These are phyloP conservation scores for Boletus patriciae DNA, from an alignment of 768 basidiomycete genomes.

Conservation along the genomic window DNA sequence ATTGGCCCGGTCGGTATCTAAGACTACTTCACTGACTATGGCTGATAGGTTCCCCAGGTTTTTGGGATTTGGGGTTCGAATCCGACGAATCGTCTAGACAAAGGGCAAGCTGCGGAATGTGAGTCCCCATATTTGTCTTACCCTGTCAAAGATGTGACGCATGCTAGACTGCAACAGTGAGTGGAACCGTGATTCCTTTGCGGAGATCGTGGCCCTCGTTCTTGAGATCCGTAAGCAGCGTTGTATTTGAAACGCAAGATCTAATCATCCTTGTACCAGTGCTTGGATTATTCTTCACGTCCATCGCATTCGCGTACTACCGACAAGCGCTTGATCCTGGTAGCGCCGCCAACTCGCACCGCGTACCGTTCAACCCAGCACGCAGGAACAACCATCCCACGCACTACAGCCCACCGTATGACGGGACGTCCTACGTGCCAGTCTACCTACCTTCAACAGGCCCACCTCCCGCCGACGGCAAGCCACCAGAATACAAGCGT, in stretches of 20 bases:
- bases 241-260: not conserved
- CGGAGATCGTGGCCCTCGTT: conserved; percentile 63
- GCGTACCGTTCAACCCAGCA: conserved; percentile 40
- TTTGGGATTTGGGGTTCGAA: conserved; percentile 59
- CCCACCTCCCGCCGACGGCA: conserved; percentile 46
- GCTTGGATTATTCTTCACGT: conserved; percentile 59
- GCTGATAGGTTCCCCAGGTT: conserved; percentile 29
- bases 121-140: conserved; percentile 19
- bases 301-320: conserved; percentile 68
- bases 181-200: conserved; percentile 68
- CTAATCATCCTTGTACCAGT: conserved; percentile 37
- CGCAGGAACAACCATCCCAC: conserved; percentile 43
- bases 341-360: conserved; percentile 50
- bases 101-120: conserved; percentile 49
- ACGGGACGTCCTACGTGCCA: conserved; percentile 29
- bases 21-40: not conserved
- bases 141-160: conserved; percentile 9
- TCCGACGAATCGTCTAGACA: conserved; percentile 30
- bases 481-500: conserved; percentile 52
- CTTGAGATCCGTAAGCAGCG: conserved; percentile 52
- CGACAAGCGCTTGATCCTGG: conserved; percentile 73
- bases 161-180: conserved; percentile 56
- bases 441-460: conserved; percentile 52
- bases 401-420: conserved; percentile 63
- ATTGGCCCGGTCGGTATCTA: conserved; percentile 34